Conservation (phyloP, 129 eudicot genomes). For the Ambrosia trifida region DNA sequence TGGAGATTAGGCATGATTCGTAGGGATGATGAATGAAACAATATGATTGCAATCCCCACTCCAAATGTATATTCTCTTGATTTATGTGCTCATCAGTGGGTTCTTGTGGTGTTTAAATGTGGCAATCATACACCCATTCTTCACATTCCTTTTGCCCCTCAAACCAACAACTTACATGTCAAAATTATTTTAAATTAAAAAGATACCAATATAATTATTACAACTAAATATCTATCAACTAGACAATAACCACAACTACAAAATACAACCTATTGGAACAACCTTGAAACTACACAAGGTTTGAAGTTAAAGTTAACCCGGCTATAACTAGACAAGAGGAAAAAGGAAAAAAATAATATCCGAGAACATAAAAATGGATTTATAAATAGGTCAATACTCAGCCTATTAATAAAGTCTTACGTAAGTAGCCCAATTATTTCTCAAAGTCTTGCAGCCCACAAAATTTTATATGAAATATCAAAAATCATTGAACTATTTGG, state of each 20-base stretch:
- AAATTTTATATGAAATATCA: no score
- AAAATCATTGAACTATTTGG: no score
- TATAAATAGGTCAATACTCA: no score
- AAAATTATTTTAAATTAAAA: not conserved
- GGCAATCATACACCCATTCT: conserved; percentile 25
- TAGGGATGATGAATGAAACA: conserved; percentile 31
- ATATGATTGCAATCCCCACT: conserved; percentile 43
- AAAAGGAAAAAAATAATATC: no score
- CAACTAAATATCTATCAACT: not conserved
- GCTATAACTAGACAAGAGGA: not conserved
- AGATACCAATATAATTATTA: not conserved
- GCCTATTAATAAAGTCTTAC: no score
- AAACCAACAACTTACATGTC: not conserved
- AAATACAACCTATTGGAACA: not conserved
- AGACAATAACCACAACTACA: not conserved
- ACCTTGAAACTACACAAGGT: not conserved
- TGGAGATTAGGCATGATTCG: conserved; percentile 32
- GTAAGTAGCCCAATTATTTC: no score
- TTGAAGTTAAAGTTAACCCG: not conserved
- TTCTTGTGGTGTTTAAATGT: conserved; percentile 27
- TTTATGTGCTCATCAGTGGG: conserved; percentile 30
- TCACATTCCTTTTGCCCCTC: conserved; percentile 30
- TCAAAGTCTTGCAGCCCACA: no score
- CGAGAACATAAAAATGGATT: not conserved
- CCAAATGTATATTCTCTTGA: conserved; percentile 30